These are phyloP conservation scores for Beta lomatogona DNA, from an alignment of 179 eudicot species.

Conservation along the genomic window DNA sequence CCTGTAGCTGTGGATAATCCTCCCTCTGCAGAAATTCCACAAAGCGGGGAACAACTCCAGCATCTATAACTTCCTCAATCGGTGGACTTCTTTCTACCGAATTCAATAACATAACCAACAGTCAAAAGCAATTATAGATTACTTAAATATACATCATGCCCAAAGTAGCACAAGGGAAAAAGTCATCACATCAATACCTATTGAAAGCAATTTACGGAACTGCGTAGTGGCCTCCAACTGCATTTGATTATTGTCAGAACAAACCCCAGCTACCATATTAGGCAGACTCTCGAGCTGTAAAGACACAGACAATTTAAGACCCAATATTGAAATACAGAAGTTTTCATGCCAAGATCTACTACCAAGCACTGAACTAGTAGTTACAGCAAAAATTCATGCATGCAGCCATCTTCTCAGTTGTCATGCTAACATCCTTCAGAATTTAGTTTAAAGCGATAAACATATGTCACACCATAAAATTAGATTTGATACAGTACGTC, in stretches of 20 bases:
- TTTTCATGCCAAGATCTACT: background rate
- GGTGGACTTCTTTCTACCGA: constrained; percentile 87
- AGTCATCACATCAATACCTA: constrained; percentile 48
- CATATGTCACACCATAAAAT: too few species aligned
- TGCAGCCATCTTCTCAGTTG: background rate
- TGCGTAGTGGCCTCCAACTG: constrained; percentile 83
- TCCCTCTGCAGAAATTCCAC: constrained; percentile 85
- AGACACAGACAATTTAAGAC: constrained; percentile 12
- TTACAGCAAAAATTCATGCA: background rate
- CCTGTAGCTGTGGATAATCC: constrained; percentile 95
- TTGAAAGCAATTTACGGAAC: constrained; percentile 88
- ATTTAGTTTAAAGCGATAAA: too few species aligned
- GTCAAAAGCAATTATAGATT: background rate
- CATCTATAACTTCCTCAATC: constrained; percentile 90
- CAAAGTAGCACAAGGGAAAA: background rate
- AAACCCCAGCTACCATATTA: constrained; percentile 55
- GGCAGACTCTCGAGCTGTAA: constrained; percentile 66
- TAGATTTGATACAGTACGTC: too few species aligned
- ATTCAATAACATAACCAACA: background rate
- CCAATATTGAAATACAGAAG: background rate
- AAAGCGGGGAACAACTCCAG: constrained; percentile 90
- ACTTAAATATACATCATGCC: background rate
- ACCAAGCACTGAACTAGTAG: background rate
- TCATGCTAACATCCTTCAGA: background rate
- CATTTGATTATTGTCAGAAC: constrained; percentile 47